Evolutionary conservation across 768 basidiomycete genomes (phyloP).

Genomic region (Boletus reticulatus): DNA sequence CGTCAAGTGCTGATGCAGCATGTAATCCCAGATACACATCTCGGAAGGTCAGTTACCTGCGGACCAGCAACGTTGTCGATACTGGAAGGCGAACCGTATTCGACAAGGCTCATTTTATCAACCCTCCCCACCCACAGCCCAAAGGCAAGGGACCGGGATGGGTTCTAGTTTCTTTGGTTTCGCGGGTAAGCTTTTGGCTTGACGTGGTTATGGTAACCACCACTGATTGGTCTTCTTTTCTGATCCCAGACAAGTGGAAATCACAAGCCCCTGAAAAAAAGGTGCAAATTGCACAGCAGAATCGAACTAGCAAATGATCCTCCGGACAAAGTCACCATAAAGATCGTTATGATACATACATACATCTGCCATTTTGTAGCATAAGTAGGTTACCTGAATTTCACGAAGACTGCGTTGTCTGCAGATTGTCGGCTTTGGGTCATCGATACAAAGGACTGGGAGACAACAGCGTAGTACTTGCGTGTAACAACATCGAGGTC

Average conservation of each 20-base stretch:
- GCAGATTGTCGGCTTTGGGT: no score
- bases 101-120: constrained; percentile 31
- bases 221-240: background rate
- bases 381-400: background rate
- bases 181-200: constrained; percentile 15
- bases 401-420: background rate
- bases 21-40: constrained; percentile 17
- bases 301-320: constrained; percentile 4
- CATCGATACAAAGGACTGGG: no score
- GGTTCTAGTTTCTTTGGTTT: constrained; percentile 20
- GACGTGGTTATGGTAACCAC: background rate
- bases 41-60: constrained; percentile 22
- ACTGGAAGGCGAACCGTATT: constrained; percentile 30
- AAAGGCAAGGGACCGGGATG: constrained; percentile 10
- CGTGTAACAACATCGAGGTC: no score
- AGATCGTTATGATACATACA: background rate
- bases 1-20: background rate
- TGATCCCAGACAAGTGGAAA: constrained; percentile 25
- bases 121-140: constrained; percentile 12
- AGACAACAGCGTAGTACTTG: no score
- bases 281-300: constrained; percentile 18
- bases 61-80: constrained; percentile 28
- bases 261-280: constrained; percentile 15
- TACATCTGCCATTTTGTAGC: background rate
- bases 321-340: background rate